Base-by-base conservation (phyloP, 2,329 filamentous ascomycete species). In the Cladosporium sp. region DNA sequence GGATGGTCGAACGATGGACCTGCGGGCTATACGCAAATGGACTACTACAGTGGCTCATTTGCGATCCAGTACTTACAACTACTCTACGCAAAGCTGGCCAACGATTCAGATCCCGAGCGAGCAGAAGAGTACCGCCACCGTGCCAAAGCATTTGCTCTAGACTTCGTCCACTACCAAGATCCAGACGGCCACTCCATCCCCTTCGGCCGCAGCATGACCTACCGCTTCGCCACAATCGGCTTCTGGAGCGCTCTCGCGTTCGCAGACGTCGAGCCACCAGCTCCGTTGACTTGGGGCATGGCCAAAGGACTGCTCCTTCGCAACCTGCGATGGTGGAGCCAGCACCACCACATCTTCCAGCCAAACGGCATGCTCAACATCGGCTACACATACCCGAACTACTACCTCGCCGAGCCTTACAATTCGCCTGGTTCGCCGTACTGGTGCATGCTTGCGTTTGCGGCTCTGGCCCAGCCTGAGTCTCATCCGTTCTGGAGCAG, bases 141-240 rank as follows among this genome's bases (percentile, higher is more conserved):
- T 34, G 90, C 90, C 0, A 85, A 86, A 67, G 77, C 84, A 65
- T 90, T 85, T 67, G 90, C 91, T 0, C 79, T 89, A 2, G 90
- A 93, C 69, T 86, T 93, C 68, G 84, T 88, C 3, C 88, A 92
- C 77, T 93, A 92, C 76, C 92, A 91, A 67, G 90, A 92, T 71
- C 83, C 87, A 10, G 84, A 91, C 74, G 91, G 84, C 74, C 83
- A 89, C 26, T 84, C 89, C 1, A 90, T 92, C 60, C 91, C 91
- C 0, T 94, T 92, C 70, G 91, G 91, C 3, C 85, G 91, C 57
- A 91, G 89, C 61, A 84, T 93, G 58, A 91, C 89, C 7, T 94
- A 94, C 75, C 86, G 91, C n/a, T 93, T 92, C 76, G 91, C 90
- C 58, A 93, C 93, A 88, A 88, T 89, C n/a, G 90, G 88, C 0